phyloP scores from a whole-genome alignment of 2,329 filamentous ascomycete species.

The Verticillium zaregamsianum region DNA sequence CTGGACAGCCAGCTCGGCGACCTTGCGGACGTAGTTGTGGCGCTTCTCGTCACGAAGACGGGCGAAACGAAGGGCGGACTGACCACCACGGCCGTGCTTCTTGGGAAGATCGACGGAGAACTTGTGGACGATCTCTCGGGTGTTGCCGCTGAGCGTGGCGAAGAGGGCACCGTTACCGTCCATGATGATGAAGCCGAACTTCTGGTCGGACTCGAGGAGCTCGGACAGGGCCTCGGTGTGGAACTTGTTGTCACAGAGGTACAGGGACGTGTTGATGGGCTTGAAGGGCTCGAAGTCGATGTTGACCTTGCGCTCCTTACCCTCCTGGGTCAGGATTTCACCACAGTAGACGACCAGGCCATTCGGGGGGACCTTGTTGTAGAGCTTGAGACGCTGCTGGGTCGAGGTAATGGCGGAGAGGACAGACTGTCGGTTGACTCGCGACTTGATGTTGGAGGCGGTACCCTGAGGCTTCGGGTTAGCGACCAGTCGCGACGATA shows the following conservation, averaged over 20 bases:
- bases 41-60: constrained; percentile 99
- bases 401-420: constrained; percentile 98
- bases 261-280: constrained; percentile 98
- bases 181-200: constrained; percentile 99
- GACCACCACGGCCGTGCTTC: constrained; percentile 99
- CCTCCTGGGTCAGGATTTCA: constrained; percentile 98
- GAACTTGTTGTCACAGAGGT: constrained; percentile 99
- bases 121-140: constrained; percentile 93
- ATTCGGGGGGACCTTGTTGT: constrained; percentile 98
- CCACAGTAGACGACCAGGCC: constrained; percentile 98
- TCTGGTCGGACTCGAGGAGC: constrained; percentile 96
- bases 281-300: constrained; percentile 99
- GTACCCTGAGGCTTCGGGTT: constrained; percentile 63
- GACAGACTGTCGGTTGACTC: constrained; percentile 97
- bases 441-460: constrained; percentile 98
- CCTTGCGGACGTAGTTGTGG: constrained; percentile 99
- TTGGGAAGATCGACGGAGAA: constrained; percentile 98
- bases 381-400: constrained; percentile 97
- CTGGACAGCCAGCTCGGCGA: constrained; percentile 94
- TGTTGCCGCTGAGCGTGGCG: constrained; percentile 95
- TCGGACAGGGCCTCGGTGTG: constrained; percentile 97
- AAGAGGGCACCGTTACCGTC: constrained; percentile 98
- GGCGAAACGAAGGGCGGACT: constrained; percentile 98
- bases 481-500: neutral
- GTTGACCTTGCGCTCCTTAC: constrained; percentile 99